Evolutionary conservation across 208 protist species (phyloP).

Genomic region (Herpetomonas samuelpessoai): DNA sequence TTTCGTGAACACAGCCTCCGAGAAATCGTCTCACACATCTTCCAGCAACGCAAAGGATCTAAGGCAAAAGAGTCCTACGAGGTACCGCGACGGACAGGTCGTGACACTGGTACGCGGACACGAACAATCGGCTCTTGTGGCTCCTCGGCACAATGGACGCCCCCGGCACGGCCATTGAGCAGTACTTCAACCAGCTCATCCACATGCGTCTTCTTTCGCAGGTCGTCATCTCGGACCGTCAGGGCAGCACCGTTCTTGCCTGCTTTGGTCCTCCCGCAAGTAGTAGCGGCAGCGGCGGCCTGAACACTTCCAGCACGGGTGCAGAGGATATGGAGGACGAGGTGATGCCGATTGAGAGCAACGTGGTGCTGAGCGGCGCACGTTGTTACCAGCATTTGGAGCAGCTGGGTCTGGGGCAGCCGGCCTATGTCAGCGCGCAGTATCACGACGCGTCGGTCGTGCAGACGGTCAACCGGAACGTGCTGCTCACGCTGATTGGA

Average conservation of each 20-base stretch:
- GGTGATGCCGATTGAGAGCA: conserved; percentile 60
- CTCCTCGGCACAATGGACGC: conserved; percentile 34
- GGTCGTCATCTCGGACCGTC: conserved; percentile 75
- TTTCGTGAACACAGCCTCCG: too few species aligned
- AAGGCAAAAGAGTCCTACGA: too few species aligned
- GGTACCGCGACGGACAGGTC: too few species aligned
- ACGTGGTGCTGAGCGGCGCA: conserved; percentile 76
- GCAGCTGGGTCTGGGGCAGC: conserved; percentile 62
- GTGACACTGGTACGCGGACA: too few species aligned
- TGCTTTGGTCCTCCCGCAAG: conserved; percentile 42
- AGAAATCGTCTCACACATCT: too few species aligned
- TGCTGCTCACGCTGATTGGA: conserved; percentile 76
- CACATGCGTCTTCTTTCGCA: conserved; percentile 74
- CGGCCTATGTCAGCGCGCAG: conserved; percentile 74
- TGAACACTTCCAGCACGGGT: not conserved
- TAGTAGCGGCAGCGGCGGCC: not conserved
- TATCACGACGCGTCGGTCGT: conserved; percentile 82
- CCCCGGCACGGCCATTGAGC: conserved; percentile 68
- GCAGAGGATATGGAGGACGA: conserved; percentile 17
- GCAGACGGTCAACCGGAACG: conserved; percentile 61
- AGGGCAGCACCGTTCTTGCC: conserved; percentile 75
- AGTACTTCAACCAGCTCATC: conserved; percentile 88
- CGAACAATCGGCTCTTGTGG: too few species aligned
- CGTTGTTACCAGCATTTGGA: conserved; percentile 79
- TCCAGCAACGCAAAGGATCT: too few species aligned